These are phyloP conservation scores for Asterionellopsis glacialis DNA, from an alignment of 108 stramenopile genomes.

Conservation along the genomic window DNA sequence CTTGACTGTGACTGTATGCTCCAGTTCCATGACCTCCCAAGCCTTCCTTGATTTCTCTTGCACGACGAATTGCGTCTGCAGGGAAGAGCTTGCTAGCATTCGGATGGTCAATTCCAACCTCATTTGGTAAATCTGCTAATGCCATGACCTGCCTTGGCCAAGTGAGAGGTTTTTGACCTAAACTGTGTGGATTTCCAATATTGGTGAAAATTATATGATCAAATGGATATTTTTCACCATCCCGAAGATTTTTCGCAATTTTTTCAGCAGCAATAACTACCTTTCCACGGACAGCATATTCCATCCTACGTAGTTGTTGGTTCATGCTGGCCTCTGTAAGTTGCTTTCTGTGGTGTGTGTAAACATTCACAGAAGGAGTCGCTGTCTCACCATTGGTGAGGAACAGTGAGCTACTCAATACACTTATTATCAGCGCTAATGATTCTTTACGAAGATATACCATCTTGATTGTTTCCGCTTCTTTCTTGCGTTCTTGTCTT, in stretches of 20 bases:
- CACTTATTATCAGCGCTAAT: too few relatives aligned
- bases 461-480: too few relatives aligned
- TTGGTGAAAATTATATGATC: constrained; percentile 88
- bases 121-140: constrained; percentile 59
- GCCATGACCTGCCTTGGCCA: constrained; percentile 90
- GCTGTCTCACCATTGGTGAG: too few relatives aligned
- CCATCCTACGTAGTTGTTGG: constrained; percentile 16
- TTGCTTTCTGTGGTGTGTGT: too few relatives aligned
- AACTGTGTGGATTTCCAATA: constrained; percentile 94
- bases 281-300: constrained; percentile 78
- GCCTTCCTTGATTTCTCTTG: constrained; percentile 39
- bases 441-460: too few relatives aligned
- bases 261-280: constrained; percentile 68
- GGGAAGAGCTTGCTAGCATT: constrained; percentile 51
- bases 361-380: too few relatives aligned
- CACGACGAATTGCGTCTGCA: constrained; percentile 59
- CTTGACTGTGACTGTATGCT: constrained; percentile 85
- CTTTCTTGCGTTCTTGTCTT: too few relatives aligned
- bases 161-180: constrained; percentile 85
- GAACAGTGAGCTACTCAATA: too few relatives aligned
- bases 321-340: neutral
- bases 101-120: constrained; percentile 67
- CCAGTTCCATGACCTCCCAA: constrained; percentile 67
- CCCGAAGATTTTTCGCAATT: constrained; percentile 28
- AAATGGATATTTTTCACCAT: constrained; percentile 26